Base-by-base conservation (phyloP, 106 monocot genomes). In the Dactylorhiza incarnata region DNA sequence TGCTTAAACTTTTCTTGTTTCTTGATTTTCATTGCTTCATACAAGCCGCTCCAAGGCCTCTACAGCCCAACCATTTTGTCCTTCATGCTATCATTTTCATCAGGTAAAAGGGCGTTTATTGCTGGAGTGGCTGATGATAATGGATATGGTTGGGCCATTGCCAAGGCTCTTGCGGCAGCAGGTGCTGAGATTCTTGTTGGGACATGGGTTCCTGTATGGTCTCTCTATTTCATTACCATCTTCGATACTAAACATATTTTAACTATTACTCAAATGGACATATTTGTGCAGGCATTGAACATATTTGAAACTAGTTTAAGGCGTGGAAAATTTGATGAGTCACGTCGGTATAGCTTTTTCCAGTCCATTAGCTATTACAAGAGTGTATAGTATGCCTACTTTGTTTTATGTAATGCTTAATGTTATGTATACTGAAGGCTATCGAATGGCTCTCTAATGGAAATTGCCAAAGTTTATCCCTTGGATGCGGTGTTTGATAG, bases 101-200 rank as follows among this genome's bases (percentile, higher is more conserved):
- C 71, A 97, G 96, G 96, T 49, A 93, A 97, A 82, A 91, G 90
- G 70, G 96, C 96, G 62, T 97, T 97, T 77, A 97, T 97, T 80
- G 96, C 93, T 76, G 93, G 96, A 77, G 85, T 97, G 68, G 96
- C 93, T 71, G 96, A 97, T 87, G 93, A 97, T 44, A 97, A 97
- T 86, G 96, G 93, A 25, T 93, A 97, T 84, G 96, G 96, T 55
- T 97, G 96, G 96, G 96, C 96, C 78, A 91, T 93, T 82, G 93
- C 96, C 61, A 97, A 97, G 76, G 80, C 96, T 81, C 96, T 97
- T 82, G 91, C 96, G 81, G 87, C 93, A 73, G 93, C 93, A 49
- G 96, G 96, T 76, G 96, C 96, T 75, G 91, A 93, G 87, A 97
- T 97, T 81, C 93, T 97, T 80, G 87, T 97, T 82, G 96, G 93